Evolutionary conservation across 2,329 filamentous ascomycete genomes (phyloP).

Genomic region (Cytospora piceicola): DNA sequence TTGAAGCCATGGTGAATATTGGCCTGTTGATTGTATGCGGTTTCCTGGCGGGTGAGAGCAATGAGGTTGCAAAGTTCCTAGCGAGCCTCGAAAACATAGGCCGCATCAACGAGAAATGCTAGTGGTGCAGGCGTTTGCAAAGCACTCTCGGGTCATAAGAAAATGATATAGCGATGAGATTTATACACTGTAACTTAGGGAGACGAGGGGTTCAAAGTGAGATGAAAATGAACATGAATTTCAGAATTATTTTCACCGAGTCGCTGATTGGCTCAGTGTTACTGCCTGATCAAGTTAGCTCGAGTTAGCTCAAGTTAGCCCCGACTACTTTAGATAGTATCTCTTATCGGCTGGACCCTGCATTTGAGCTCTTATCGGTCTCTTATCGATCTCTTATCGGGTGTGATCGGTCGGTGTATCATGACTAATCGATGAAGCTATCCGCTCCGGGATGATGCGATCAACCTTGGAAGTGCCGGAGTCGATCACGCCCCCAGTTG

Average conservation of each 20-base stretch:
- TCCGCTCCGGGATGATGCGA: not conserved
- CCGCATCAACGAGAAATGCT: not conserved
- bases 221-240: slow-evolving; percentile 17
- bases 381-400: not conserved
- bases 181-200: not conserved
- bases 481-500: slow-evolving; percentile 1
- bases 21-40: not conserved
- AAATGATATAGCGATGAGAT: not conserved
- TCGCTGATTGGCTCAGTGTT: slow-evolving; percentile 21
- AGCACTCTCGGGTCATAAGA: not conserved
- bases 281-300: slow-evolving; percentile 16
- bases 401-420: not conserved
- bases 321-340: no score
- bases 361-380: slow-evolving; percentile 6
- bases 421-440: not conserved
- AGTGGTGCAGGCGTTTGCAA: not conserved
- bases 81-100: not conserved
- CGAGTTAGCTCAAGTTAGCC: no score
- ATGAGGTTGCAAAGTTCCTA: not conserved
- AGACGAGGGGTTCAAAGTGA: not conserved
- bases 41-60: not conserved
- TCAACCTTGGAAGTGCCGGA: not conserved
- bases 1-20: not conserved
- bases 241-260: slow-evolving; percentile 27
- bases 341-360: not conserved